Percentiles rank a stretch among this genome's conserved stretches.
phyloP scores from a whole-genome alignment of 176 grass and related monocot species.

The Aegilops speltoides region DNA sequence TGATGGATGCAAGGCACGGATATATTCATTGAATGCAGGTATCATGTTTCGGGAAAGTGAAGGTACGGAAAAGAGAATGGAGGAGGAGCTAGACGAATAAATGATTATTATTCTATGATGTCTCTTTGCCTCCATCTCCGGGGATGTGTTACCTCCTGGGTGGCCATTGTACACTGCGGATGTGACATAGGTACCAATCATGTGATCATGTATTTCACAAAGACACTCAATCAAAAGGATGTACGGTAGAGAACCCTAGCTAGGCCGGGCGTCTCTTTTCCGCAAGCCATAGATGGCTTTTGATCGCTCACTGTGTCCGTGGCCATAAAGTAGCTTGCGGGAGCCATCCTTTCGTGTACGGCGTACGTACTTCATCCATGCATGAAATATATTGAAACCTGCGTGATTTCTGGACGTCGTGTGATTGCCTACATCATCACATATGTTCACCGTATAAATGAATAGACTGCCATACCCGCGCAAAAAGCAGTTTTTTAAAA shows the following conservation, averaged over 20 bases:
- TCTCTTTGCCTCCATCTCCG: constrained; percentile 73
- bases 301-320: constrained; percentile 28
- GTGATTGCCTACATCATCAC: constrained; percentile 15
- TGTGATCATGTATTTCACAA: constrained; percentile 47
- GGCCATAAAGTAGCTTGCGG: constrained; percentile 4
- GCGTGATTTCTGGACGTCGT: not conserved
- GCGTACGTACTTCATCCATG: not conserved
- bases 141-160: constrained; percentile 53
- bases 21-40: not conserved
- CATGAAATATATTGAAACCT: constrained; percentile 9
- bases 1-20: not conserved
- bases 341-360: not conserved
- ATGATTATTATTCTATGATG: constrained; percentile 55
- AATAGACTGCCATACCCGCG: not conserved
- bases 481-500: too few species aligned
- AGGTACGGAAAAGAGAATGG: constrained; percentile 5
- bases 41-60: constrained; percentile 11
- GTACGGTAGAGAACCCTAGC: constrained; percentile 40
- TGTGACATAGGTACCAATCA: constrained; percentile 58
- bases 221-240: constrained; percentile 32
- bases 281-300: constrained; percentile 21
- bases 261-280: constrained; percentile 22
- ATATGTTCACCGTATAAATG: not conserved
- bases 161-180: constrained; percentile 45
- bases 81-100: constrained; percentile 43